Base-by-base conservation (phyloP, 2,329 filamentous ascomycete genomes). In the Colletotrichum paranaense region DNA sequence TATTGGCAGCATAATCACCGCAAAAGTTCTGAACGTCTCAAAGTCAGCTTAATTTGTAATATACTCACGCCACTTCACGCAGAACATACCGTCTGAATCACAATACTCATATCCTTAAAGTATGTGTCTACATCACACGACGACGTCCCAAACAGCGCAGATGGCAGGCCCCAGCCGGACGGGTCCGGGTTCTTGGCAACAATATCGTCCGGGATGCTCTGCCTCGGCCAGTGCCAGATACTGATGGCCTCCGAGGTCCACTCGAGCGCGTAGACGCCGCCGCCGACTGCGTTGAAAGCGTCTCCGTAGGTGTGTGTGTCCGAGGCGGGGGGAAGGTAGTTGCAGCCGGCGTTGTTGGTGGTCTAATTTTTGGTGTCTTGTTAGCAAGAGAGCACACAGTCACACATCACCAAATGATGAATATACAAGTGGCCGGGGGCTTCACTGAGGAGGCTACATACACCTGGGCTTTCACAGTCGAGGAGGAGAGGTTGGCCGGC, bases 201-300 rank as follows among this genome's bases (percentile, higher is more conserved):
- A 62, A 96, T 92, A 78, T 97, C 92, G 0, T 81, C 78, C 0
- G 95, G 94, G 53, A 95, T 89, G 9, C 81, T 79, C 35, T 82
- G 83, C n/a, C 92, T 89, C 1, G 91, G 85, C 81, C 95, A 97
- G 84, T 94, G 93, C 91, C 92, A 97, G 75, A 97, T 86, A 68
- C 88, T 91, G 80, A 97, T 93, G 68, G 87, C 88, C 1, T 89
- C 82, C 11, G 85, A 83, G 62, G 92, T 92, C 93, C 94, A 97
- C 77, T 92, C 86, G 76, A 92, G 88, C 6, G 91, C 92, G 76
- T 93, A 94, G 3, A 94, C 88, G 32, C 92, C 92, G n/a, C 92
- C 92, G 1, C 87, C 86, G 46, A 81, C 88, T 11, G 85, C 85
- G 79, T 95, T 95, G 84, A 95, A 94, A 0, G 86, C 85, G 66